Percentiles rank a stretch among this genome's conserved stretches.
Evolutionary conservation across 805 yeast genomes (phyloP).

Genomic region (Metschnikowia peoriensis): DNA sequence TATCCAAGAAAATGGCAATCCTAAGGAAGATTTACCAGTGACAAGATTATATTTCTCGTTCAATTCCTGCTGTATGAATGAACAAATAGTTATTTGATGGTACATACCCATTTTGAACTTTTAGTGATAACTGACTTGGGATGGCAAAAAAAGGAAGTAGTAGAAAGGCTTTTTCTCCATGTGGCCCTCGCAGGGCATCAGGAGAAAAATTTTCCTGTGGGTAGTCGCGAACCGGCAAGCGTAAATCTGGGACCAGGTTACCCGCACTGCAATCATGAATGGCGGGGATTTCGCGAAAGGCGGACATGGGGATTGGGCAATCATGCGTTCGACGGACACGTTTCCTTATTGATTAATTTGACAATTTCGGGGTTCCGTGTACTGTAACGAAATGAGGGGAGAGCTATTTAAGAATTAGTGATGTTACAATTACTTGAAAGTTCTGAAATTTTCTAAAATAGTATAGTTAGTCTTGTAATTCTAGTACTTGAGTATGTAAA

Average conservation of each 20-base stretch:
- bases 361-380: neutral
- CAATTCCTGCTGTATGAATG: neutral
- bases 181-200: constrained; percentile 23
- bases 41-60: neutral
- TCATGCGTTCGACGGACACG: neutral
- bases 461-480: neutral
- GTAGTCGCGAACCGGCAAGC: constrained; percentile 12
- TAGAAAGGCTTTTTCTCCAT: constrained; percentile 19
- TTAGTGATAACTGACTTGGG: constrained; percentile 25
- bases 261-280: constrained; percentile 16
- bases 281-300: constrained; percentile 8
- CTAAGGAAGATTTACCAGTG: neutral
- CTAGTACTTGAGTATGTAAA: neutral
- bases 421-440: no score
- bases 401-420: neutral
- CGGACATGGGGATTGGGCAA: constrained; percentile 2
- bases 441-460: no score
- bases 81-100: neutral
- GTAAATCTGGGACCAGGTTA: constrained; percentile 18
- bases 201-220: constrained; percentile 21
- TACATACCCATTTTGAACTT: constrained; percentile 39
- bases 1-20: neutral
- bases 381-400: neutral
- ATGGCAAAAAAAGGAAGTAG: constrained; percentile 22
- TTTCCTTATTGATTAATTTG: neutral